Evolutionary conservation across 1,139 yeast genomes (phyloP).

Genomic region (Geotrichum siamense): DNA sequence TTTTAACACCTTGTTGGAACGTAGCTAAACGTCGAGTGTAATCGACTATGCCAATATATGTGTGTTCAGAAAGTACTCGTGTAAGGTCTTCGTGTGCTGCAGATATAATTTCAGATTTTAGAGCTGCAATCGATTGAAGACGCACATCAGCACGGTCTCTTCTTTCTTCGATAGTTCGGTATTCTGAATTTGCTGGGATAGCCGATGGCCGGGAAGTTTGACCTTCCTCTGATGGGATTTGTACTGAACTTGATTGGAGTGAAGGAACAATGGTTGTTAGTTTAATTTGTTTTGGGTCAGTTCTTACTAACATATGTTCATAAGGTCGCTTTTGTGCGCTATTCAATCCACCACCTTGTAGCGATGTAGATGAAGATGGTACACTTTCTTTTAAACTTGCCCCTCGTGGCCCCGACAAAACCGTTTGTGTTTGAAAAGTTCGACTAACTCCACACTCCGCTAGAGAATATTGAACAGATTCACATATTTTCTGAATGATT

Average conservation of each 20-base stretch:
- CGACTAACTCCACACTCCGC: slow-evolving; percentile 62
- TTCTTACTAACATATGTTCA: slow-evolving; percentile 43
- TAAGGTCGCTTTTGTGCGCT: slow-evolving; percentile 24
- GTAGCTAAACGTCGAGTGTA: slow-evolving; percentile 61
- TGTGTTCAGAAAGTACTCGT: slow-evolving; percentile 58
- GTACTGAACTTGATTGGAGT: neutral
- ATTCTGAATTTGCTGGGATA: slow-evolving; percentile 7
- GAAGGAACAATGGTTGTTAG: slow-evolving; percentile 36
- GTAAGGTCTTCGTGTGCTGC: slow-evolving; percentile 51
- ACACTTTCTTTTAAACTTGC: slow-evolving; percentile 1
- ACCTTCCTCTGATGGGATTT: neutral
- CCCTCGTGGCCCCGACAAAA: slow-evolving; percentile 27
- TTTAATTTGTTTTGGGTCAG: slow-evolving; percentile 63
- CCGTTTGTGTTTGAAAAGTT: slow-evolving; percentile 58
- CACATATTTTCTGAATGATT: slow-evolving; percentile 57
- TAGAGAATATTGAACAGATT: slow-evolving; percentile 45
- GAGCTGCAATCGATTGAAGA: slow-evolving; percentile 39
- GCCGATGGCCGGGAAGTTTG: neutral
- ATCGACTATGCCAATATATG: slow-evolving; percentile 81
- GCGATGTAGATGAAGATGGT: neutral
- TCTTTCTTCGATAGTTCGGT: slow-evolving; percentile 7
- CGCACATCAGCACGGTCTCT: slow-evolving; percentile 18
- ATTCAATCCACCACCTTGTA: slow-evolving; percentile 6
- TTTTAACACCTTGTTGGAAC: slow-evolving; percentile 71
- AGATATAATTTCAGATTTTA: slow-evolving; percentile 47